phyloP scores from a whole-genome alignment of 2,329 filamentous ascomycete species.

The Fusarium napiforme region DNA sequence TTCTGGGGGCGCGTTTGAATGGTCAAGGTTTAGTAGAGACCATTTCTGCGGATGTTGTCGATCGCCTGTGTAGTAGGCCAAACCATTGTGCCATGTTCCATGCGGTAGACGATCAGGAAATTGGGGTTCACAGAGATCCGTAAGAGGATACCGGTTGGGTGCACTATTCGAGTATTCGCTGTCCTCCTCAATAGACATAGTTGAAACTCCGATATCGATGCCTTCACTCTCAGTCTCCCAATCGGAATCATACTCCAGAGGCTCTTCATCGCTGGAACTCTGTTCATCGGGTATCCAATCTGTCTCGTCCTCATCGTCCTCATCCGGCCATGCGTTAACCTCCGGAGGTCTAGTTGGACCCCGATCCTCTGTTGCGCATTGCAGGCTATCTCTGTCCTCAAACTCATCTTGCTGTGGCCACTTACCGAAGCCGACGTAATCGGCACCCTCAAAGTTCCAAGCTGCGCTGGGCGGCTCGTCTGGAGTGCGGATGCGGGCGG shows the following conservation, averaged over 20 bases:
- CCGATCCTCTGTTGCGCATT: not conserved
- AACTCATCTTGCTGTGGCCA: not conserved
- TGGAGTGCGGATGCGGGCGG: constrained; percentile 3
- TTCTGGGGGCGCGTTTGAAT: not conserved
- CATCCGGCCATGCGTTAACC: not conserved
- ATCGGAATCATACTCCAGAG: not conserved
- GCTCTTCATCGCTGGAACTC: not conserved
- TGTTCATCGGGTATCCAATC: not conserved
- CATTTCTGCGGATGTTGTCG: rapidly evolving
- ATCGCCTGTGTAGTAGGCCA: not conserved
- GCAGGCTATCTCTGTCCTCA: not conserved
- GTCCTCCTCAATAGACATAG: rapidly evolving
- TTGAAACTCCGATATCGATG: rapidly evolving
- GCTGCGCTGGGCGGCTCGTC: not conserved
- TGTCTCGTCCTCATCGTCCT: not conserved
- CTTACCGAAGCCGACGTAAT: not conserved
- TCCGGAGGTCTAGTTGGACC: not conserved
- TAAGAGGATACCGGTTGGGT: not conserved
- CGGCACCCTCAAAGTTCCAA: not conserved
- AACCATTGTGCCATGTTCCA: not conserved
- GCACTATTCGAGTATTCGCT: rapidly evolving
- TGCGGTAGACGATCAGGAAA: not conserved
- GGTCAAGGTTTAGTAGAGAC: rapidly evolving
- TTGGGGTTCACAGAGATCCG: not conserved
- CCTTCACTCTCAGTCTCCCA: not conserved